Percentiles rank a stretch among this genome's conserved stretches.
phyloP scores from a whole-genome alignment of 768 basidiomycete species.

The Boletellus ananiceps region DNA sequence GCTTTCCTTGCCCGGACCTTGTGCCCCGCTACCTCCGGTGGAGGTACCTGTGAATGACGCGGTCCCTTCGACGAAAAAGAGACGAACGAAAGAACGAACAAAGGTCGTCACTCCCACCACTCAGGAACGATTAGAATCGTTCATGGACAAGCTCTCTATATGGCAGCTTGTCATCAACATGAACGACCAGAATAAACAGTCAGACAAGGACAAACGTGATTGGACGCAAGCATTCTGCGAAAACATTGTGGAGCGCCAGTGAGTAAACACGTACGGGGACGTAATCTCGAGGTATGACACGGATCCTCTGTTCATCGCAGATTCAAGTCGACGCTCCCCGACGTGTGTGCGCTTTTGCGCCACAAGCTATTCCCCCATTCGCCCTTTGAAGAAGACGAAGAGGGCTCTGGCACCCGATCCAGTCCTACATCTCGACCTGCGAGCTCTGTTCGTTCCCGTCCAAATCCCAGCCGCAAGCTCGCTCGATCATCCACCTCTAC shows the following conservation, averaged over 20 bases:
- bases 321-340: constrained; percentile 51
- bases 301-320: constrained; percentile 31
- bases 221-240: constrained; percentile 76
- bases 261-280: constrained; percentile 19
- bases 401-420: constrained; percentile 12
- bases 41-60: constrained; percentile 23
- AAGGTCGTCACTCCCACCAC: constrained; percentile 22
- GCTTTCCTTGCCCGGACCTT: constrained; percentile 53
- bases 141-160: constrained; percentile 76
- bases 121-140: constrained; percentile 59
- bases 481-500: constrained; percentile 9
- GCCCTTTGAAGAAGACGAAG: constrained; percentile 49
- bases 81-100: constrained; percentile 19
- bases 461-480: constrained; percentile 11
- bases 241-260: constrained; percentile 63
- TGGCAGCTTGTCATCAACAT: constrained; percentile 60
- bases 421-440: constrained; percentile 5
- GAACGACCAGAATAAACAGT: constrained; percentile 28
- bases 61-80: constrained; percentile 31
- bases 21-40: constrained; percentile 27
- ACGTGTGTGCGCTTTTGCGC: constrained; percentile 52
- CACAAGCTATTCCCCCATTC: constrained; percentile 64
- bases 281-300: not conserved
- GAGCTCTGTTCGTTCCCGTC: not conserved
- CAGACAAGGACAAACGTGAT: constrained; percentile 41